phyloP scores from a whole-genome alignment of 148 eudicot species.

The Selenicereus undatus region DNA sequence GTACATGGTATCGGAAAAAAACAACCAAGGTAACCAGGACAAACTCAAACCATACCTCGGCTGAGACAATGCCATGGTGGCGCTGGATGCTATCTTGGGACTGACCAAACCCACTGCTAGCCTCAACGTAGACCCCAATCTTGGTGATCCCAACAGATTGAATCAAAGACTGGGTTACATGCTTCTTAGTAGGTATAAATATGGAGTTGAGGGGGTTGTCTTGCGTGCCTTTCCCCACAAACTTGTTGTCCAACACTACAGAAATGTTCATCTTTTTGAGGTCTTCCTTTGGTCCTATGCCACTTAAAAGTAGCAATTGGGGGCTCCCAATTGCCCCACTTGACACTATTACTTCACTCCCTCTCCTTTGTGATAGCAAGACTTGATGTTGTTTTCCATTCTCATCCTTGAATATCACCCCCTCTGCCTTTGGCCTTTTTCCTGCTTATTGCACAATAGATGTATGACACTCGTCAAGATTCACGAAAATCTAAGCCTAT shows the following conservation, averaged over 20 bases:
- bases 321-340: constrained; percentile 95
- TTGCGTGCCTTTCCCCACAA: constrained; percentile 76
- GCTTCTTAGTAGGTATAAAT: constrained; percentile 55
- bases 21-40: not conserved
- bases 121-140: constrained; percentile 80
- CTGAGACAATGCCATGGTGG: constrained; percentile 76
- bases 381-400: constrained; percentile 60
- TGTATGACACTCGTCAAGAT: too few species aligned
- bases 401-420: constrained; percentile 84
- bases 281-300: constrained; percentile 76
- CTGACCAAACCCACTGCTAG: constrained; percentile 92
- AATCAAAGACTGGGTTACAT: constrained; percentile 64
- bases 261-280: constrained; percentile 61
- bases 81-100: constrained; percentile 56
- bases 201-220: constrained; percentile 84
- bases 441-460: constrained; percentile 34
- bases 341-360: constrained; percentile 70
- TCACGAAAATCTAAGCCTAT: too few species aligned
- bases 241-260: constrained; percentile 54
- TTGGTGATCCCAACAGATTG: constrained; percentile 91
- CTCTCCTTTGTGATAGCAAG: constrained; percentile 36
- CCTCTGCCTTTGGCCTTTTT: constrained; percentile 62
- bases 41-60: constrained; percentile 53
- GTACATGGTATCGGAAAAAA: not conserved
- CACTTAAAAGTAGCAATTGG: constrained; percentile 78